phyloP scores from a whole-genome alignment of 352 stramenopile species.

The Blastocystis sp. region DNA sequence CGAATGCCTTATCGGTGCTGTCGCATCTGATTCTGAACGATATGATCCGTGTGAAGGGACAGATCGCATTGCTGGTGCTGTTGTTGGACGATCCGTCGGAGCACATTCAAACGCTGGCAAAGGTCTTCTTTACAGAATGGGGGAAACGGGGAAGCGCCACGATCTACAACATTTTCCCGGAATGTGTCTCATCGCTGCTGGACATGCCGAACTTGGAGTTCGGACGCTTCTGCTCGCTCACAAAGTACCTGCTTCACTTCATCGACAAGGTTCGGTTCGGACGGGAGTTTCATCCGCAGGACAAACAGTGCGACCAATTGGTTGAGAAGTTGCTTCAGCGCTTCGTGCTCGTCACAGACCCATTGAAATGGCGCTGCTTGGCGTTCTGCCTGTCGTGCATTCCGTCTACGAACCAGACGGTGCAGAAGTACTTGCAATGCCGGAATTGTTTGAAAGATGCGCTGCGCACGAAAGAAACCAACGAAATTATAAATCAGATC shows the following conservation, averaged over 20 bases:
- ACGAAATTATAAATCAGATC: conserved; percentile 38
- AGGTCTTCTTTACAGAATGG: conserved; percentile 92
- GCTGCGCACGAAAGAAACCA: conserved; percentile 2
- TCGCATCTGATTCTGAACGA: conserved; percentile 98
- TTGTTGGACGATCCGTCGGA: conserved; percentile 87
- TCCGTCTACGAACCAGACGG: conserved; percentile 86
- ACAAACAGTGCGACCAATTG: conserved; percentile 78
- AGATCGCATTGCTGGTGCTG: conserved; percentile 87
- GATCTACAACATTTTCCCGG: conserved; percentile 96
- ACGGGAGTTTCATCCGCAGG: background rate
- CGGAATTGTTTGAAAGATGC: conserved; percentile 21
- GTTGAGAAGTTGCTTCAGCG: conserved; percentile 89
- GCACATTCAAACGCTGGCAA: conserved; percentile 86
- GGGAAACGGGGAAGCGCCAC: conserved; percentile 91
- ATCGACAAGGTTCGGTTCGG: conserved; percentile 86
- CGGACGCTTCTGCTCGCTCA: conserved; percentile 86
- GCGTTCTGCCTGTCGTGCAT: conserved; percentile 89
- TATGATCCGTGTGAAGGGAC: conserved; percentile 98
- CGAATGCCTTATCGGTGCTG: conserved; percentile 93
- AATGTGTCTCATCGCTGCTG: conserved; percentile 88
- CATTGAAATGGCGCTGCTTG: conserved; percentile 80
- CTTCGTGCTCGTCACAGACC: conserved; percentile 80
- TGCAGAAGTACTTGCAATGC: conserved; percentile 77
- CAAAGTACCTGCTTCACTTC: conserved; percentile 91
- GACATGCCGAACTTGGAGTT: conserved; percentile 75